Evolutionary conservation across 495 filamentous ascomycete genomes (phyloP), one percentile per base, ranked within the genome.

Genomic region (Hyphodiscus hymeniophilus): DNA sequence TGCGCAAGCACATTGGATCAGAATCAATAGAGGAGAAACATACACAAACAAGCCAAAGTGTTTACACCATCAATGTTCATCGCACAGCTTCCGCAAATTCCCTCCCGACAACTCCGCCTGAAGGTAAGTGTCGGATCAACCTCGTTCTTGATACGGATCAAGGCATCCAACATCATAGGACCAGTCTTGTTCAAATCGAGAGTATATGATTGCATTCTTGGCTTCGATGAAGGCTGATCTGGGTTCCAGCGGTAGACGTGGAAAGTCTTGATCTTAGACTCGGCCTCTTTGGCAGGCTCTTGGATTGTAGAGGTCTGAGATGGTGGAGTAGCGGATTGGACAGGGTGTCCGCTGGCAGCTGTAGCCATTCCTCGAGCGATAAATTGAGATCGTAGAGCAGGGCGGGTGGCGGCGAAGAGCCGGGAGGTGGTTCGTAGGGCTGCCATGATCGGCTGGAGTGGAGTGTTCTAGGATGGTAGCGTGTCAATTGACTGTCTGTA

Each of bases 21-120:
- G 4, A 23, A 26, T 24, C 10, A 42, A 30, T 12, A 30, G 20
- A 49, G 31, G 42, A 24, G 22, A 16, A 31, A 83, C 88, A 59
- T 87, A 97, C 92, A 98, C 62, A 98, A 75, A 72, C 92, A 98
- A 56, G 92, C 92, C 46, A 98, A 70, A 38, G 91, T 97, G 70
- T 98, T 98, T 58, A 84, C 80, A 59, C 92, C 92, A 67, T 96
- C 91, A 66, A 98, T 95, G 75, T 98, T 98, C 92, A 98, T 98
- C 48, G 92, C 92, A 64, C 92, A 98, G 63, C 85, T 91, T 45
- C 92, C 92, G 63, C 92, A 98, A 62, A 98, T 98, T 51, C 92
- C 92, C 76, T 98, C 92, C 69, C 92, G 70, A 74, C 92, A 98
- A 61, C 85, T 91, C 62, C 92, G 70, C 56, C 92, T 77, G 75